A percentile compares a stretch with the other conserved stretches of the same genome.
These are phyloP conservation scores for Suhomyces sp. DNA, from an alignment of 805 yeast genomes.

Conservation along the genomic window DNA sequence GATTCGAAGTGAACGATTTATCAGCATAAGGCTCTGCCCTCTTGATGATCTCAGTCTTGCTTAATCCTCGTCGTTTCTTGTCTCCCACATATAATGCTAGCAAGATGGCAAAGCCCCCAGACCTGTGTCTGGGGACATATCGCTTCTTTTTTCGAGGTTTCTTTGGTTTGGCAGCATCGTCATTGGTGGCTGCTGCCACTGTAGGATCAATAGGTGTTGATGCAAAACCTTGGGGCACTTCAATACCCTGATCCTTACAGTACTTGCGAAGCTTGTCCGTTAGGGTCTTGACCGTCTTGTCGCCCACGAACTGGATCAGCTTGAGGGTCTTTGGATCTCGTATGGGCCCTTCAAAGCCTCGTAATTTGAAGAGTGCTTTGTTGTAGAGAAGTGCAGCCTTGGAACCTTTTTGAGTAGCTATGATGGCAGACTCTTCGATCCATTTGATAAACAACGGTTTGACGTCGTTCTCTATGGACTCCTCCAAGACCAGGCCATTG, in stretches of 20 bases:
- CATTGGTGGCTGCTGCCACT: neutral
- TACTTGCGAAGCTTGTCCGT: slow-evolving; percentile 46
- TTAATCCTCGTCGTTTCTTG: slow-evolving; percentile 51
- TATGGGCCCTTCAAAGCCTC: slow-evolving; percentile 44
- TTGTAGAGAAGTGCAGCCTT: slow-evolving; percentile 53
- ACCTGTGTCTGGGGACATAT: slow-evolving; percentile 70
- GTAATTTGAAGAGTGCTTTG: slow-evolving; percentile 56
- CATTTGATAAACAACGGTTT: slow-evolving; percentile 55
- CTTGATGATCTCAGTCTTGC: slow-evolving; percentile 57
- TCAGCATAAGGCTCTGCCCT: slow-evolving; percentile 58
- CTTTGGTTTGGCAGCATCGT: neutral
- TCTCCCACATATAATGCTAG: slow-evolving; percentile 56
- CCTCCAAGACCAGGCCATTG: too few species aligned
- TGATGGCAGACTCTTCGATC: slow-evolving; percentile 54
- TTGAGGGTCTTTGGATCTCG: slow-evolving; percentile 57
- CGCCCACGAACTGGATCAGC: slow-evolving; percentile 69
- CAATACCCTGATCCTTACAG: slow-evolving; percentile 55
- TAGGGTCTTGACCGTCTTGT: slow-evolving; percentile 56
- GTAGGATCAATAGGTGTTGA: too few species aligned
- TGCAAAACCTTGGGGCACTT: slow-evolving; percentile 41
- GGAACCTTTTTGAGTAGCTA: slow-evolving; percentile 48
- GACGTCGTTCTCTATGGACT: slow-evolving; percentile 44
- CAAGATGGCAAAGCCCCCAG: slow-evolving; percentile 85
- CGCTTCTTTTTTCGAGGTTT: slow-evolving; percentile 19
- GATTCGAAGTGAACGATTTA: slow-evolving; percentile 56